phyloP scores from a whole-genome alignment of 768 basidiomycete genomes.

The Psilocybe subaeruginosa region DNA sequence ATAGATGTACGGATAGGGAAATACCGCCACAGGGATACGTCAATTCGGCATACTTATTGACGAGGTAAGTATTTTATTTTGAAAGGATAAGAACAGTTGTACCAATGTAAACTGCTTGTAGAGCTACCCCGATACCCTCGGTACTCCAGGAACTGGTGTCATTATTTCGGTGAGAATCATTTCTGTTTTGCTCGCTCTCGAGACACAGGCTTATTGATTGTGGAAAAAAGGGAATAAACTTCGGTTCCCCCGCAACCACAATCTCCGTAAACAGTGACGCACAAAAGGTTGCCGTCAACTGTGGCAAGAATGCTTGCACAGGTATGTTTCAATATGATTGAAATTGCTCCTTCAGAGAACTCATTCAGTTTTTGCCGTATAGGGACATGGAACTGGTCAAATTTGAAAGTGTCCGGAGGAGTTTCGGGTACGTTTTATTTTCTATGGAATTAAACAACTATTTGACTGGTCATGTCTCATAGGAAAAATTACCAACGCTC shows the following conservation, averaged over 20 bases:
- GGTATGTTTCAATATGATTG: conserved; percentile 30
- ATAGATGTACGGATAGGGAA: conserved; percentile 35
- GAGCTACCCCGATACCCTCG: conserved; percentile 61
- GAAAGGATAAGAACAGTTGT: background rate
- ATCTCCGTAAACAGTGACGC: conserved; percentile 48
- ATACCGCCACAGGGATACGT: conserved; percentile 51
- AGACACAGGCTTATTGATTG: background rate
- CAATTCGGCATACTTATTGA: conserved; percentile 63
- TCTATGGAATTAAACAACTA: background rate
- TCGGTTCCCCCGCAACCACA: conserved; percentile 40
- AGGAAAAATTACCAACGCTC: conserved; percentile 13
- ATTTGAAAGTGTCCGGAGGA: conserved; percentile 26
- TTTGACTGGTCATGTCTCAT: background rate
- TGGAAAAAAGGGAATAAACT: conserved; percentile 47
- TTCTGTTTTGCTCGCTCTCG: background rate
- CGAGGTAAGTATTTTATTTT: conserved; percentile 36
- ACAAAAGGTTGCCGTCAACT: conserved; percentile 54
- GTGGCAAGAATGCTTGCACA: conserved; percentile 49
- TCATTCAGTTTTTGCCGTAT: background rate
- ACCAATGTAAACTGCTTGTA: conserved; percentile 19
- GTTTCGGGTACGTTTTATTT: conserved; percentile 17
- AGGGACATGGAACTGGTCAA: conserved; percentile 30
- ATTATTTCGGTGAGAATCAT: conserved; percentile 48
- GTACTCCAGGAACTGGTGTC: conserved; percentile 60
- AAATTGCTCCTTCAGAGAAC: conserved; percentile 1